These are phyloP conservation scores for Elsinoe fawcettii DNA, from an alignment of 2,329 filamentous ascomycete species.

Conservation along the genomic window DNA sequence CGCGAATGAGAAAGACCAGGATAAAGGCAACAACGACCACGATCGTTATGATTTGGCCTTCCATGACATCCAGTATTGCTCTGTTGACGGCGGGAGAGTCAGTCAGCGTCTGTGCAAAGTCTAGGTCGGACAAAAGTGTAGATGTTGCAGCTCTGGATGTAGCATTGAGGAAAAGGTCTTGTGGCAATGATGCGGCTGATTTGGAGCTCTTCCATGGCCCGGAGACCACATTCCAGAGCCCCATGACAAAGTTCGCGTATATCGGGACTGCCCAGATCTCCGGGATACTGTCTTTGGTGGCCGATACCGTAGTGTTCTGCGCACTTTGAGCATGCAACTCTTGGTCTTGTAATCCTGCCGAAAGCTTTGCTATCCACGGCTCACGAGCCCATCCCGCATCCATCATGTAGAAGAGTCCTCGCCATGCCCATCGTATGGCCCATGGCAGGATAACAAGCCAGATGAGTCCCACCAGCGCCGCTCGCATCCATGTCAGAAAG, in stretches of 20 bases:
- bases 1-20: slow-evolving; percentile 88
- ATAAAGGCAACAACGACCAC: slow-evolving; percentile 91
- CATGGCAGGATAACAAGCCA: slow-evolving; percentile 88
- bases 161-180: not conserved
- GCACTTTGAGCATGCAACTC: not conserved
- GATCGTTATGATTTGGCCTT: slow-evolving; percentile 89
- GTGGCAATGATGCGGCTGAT: not conserved
- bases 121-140: slow-evolving; percentile 46
- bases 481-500: slow-evolving; percentile 69
- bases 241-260: not conserved
- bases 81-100: slow-evolving; percentile 66
- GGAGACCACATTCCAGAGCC: slow-evolving; percentile 8
- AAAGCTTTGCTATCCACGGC: slow-evolving; percentile 24
- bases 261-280: not conserved
- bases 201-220: slow-evolving; percentile 3
- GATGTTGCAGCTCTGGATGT: slow-evolving; percentile 13
- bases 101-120: slow-evolving; percentile 51
- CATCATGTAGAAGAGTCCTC: slow-evolving; percentile 87
- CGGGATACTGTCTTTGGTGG: not conserved
- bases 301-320: not conserved
- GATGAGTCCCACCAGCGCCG: slow-evolving; percentile 68
- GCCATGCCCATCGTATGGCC: slow-evolving; percentile 85
- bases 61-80: slow-evolving; percentile 71
- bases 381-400: slow-evolving; percentile 60
- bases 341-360: not conserved